These are phyloP conservation scores for Daldinia bambusicola DNA, from an alignment of 495 filamentous ascomycete genomes.

Conservation along the genomic window DNA sequence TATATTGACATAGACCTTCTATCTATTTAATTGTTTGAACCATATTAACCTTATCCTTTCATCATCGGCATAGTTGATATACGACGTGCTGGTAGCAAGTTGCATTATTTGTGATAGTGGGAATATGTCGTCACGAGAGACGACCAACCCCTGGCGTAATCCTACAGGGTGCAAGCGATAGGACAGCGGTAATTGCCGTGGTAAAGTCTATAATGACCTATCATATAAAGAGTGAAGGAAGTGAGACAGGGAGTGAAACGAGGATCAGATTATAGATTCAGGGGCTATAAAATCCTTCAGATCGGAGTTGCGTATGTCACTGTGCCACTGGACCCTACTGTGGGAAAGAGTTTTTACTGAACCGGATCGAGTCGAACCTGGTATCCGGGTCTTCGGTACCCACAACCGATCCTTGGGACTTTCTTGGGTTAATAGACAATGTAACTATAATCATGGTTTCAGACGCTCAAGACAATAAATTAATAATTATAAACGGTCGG, in stretches of 20 bases:
- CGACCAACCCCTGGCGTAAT: not conserved
- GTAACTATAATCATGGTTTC: not conserved
- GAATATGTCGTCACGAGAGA: too few species aligned
- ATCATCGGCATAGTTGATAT: not conserved
- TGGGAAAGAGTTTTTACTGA: not conserved
- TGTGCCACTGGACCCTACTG: not conserved
- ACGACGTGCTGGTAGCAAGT: not conserved
- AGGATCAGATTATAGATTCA: not conserved
- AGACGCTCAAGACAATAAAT: not conserved
- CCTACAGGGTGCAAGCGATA: not conserved
- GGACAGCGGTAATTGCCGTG: not conserved
- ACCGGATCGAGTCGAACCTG: not conserved
- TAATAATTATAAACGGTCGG: not conserved
- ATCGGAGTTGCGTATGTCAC: not conserved
- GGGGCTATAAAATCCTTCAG: not conserved
- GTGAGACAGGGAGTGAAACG: not conserved
- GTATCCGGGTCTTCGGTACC: not conserved
- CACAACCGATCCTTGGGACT: slow-evolving; percentile 4
- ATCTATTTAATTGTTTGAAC: not conserved
- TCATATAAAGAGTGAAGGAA: not conserved
- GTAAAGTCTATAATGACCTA: not conserved
- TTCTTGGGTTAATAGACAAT: not conserved
- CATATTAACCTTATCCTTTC: not conserved
- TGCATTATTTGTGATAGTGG: too few species aligned
- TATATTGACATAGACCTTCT: not conserved